Conservation (phyloP, 2,329 filamentous ascomycete genomes). For the Aspergillus tamarii region DNA sequence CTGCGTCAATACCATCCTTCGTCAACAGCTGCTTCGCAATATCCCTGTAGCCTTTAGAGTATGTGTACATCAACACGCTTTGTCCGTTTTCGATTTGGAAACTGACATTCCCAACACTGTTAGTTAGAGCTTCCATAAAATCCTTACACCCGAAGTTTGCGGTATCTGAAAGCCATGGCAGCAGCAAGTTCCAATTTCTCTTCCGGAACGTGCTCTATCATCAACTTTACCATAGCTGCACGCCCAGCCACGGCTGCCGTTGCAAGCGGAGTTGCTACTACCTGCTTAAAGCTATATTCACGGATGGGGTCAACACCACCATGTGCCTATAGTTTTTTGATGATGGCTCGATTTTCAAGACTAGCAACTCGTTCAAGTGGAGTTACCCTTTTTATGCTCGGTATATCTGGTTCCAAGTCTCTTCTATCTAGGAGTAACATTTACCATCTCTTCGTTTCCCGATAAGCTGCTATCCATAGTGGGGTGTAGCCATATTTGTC, state of each 20-base stretch:
- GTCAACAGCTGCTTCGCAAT: background rate
- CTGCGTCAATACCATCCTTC: background rate
- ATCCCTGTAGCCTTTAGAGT: background rate
- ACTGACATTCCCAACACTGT: background rate
- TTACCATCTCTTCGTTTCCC: background rate
- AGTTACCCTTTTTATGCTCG: background rate
- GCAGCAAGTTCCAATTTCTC: background rate
- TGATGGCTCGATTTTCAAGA: background rate
- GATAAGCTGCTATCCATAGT: background rate
- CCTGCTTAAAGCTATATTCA: too few relatives aligned
- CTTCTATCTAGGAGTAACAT: background rate
- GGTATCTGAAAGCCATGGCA: too few relatives aligned
- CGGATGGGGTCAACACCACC: background rate
- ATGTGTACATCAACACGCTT: background rate
- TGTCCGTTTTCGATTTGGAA: background rate
- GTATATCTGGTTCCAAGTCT: background rate
- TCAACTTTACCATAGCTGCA: background rate
- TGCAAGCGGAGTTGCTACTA: background rate
- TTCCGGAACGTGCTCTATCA: background rate
- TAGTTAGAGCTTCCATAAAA: background rate
- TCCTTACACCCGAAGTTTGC: background rate
- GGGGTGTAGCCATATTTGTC: background rate
- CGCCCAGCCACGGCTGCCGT: background rate
- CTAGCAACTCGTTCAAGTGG: background rate
- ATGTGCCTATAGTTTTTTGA: background rate